Base-by-base conservation (phyloP, 2,329 filamentous ascomycete species). In the Penicillium sp. region DNA sequence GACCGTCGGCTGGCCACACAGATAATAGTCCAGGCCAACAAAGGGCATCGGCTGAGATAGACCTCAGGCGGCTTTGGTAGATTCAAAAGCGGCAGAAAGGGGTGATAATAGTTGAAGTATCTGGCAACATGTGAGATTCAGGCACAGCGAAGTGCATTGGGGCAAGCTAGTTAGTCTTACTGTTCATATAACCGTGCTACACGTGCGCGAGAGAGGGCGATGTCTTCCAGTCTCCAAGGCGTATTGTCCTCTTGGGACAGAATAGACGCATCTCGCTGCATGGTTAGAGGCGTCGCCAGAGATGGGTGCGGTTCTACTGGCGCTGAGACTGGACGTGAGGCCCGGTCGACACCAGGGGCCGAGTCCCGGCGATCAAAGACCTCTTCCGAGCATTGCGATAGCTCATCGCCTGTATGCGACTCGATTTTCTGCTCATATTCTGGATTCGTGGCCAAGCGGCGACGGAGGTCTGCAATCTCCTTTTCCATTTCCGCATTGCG, bases 1-100 rank as follows among this genome's bases (percentile, higher is more conserved):
- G 76, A 81, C 30, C 79, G 73, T 27, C 81, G 76, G 34, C 79
- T 75, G 7, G 79, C 80, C 33, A 82, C 73, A 25, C 76, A 74
- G 28, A 83, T 68, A 36, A 84, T 78, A 9, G 78, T 76, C 81
- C 81, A 84, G 53, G 81, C 81, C 29, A 83, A 68, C 8, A 84
- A 63, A 21, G 75, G 76, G 39, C 76, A 79, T 39, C 75, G 69
- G 19, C 73, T 70, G 41, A 76, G 74, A 58, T 78, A 81, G 39
- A 77, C 71, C 35, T 81, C 76, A 4, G 78, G 74, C 5, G 69
- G 66, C 47, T 73, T 71, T 8, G 71, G 60, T 4, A 71, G 72
- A 41, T 81, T 79, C 37, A 84, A 65, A 40, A 84, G 71, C 1
- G 80, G 79, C 19, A 84, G 63, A 53, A 81, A 83, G 0, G 76